These are phyloP conservation scores for Colletotrichum paranaense DNA, from an alignment of 2,329 filamentous ascomycete species.

Conservation along the genomic window DNA sequence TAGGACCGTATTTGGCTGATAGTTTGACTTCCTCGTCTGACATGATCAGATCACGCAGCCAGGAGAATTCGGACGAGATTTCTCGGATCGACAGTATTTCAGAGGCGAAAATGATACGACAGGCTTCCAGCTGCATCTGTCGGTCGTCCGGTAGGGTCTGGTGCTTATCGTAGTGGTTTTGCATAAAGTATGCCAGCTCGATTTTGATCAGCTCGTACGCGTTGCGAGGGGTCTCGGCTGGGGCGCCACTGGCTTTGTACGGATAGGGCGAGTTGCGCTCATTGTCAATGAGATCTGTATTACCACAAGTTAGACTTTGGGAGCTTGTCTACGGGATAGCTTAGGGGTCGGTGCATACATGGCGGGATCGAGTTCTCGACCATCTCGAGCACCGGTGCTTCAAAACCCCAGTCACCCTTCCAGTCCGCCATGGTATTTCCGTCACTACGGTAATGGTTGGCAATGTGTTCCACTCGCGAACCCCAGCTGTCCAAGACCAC, in stretches of 20 bases:
- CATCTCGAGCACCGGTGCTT: conserved; percentile 68
- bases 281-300: conserved; percentile 71
- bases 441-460: conserved; percentile 73
- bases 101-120: conserved; percentile 66
- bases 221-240: conserved; percentile 61
- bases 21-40: conserved; percentile 54
- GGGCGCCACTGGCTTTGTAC: conserved; percentile 58
- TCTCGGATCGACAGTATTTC: conserved; percentile 58
- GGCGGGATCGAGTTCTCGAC: conserved; percentile 76
- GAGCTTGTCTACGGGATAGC: conserved; percentile 50
- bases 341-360: conserved; percentile 60
- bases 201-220: conserved; percentile 72
- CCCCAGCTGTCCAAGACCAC: conserved; percentile 72
- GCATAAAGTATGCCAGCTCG: conserved; percentile 65
- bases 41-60: conserved; percentile 71
- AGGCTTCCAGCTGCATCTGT: conserved; percentile 69
- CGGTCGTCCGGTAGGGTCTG: conserved; percentile 58
- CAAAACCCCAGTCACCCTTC: conserved; percentile 78
- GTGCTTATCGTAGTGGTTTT: conserved; percentile 55
- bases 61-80: conserved; percentile 54
- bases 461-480: conserved; percentile 70
- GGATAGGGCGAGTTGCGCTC: conserved; percentile 69
- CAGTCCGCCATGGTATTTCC: conserved; percentile 76
- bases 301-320: conserved; percentile 52
- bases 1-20: conserved; percentile 60